Conservation (phyloP, 2,329 filamentous ascomycete species). For the Pseudogymnoascus sp. region DNA sequence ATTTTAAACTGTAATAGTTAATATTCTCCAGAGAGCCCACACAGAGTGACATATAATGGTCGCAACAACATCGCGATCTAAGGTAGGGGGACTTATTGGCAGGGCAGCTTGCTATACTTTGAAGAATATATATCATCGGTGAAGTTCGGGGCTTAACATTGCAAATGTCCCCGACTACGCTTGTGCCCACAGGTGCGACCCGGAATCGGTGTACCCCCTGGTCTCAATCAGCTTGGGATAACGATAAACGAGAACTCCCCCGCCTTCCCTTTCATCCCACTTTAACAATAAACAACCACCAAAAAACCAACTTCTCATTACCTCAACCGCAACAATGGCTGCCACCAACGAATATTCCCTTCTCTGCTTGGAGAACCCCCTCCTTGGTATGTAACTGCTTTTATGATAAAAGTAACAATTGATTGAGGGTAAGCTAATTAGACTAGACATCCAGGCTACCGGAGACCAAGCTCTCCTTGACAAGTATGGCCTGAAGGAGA, state of each 20-base stretch:
- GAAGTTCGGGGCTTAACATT: not conserved
- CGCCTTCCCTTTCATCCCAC: slow-evolving; percentile 10
- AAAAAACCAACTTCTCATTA: slow-evolving; percentile 7
- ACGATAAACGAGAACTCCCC: slow-evolving; percentile 4
- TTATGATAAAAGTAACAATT: not conserved
- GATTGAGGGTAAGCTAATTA: not conserved
- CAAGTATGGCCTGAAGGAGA: slow-evolving; percentile 89
- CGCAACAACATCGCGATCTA: not conserved
- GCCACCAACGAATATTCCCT: slow-evolving; percentile 73
- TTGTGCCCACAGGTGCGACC: not conserved
- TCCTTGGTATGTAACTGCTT: slow-evolving; percentile 62
- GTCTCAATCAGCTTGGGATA: slow-evolving; percentile 1
- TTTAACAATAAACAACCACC: slow-evolving; percentile 5
- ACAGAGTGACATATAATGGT: not conserved
- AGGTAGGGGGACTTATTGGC: not conserved
- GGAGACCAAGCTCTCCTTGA: slow-evolving; percentile 78
- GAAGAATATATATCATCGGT: not conserved
- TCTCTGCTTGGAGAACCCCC: slow-evolving; percentile 91
- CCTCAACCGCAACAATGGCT: slow-evolving; percentile 49
- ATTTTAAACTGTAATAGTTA: not conserved
- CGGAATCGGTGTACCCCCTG: not conserved
- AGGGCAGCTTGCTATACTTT: no score
- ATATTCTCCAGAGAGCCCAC: not conserved
- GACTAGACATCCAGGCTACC: slow-evolving; percentile 75
- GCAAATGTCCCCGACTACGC: not conserved